phyloP scores from a whole-genome alignment of 306 rosid genomes.

The Fagus sylvatica region DNA sequence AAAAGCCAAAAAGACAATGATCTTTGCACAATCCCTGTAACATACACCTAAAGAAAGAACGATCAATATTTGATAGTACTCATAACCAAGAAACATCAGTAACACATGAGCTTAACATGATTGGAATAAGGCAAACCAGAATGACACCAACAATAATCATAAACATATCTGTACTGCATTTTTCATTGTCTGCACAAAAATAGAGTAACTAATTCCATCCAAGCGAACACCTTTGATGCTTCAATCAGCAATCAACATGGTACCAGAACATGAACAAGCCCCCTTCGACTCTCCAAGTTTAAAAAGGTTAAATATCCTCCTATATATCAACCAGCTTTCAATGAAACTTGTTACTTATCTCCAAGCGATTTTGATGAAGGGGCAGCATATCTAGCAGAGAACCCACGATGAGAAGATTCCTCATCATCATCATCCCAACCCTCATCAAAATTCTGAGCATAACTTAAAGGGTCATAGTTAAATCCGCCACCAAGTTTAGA shows the following conservation, averaged over 20 bases:
- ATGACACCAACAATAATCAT: neutral
- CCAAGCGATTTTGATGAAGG: constrained; percentile 37
- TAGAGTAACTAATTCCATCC: neutral
- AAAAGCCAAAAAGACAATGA: neutral
- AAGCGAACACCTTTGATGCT: neutral
- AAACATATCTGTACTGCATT: neutral
- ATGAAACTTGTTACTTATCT: constrained; percentile 26
- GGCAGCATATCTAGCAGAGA: constrained; percentile 67
- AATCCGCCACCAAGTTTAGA: constrained; percentile 43
- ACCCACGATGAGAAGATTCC: constrained; percentile 39
- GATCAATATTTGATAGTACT: neutral
- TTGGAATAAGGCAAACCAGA: neutral
- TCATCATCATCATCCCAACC: constrained; percentile 46
- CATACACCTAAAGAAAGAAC: neutral
- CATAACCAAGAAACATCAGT: neutral
- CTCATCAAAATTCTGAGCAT: constrained; percentile 75
- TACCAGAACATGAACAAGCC: neutral
- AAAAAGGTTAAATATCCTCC: neutral
- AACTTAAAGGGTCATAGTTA: constrained; percentile 68
- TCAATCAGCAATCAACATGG: neutral
- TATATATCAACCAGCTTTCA: neutral
- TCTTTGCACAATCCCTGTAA: neutral
- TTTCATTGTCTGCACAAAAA: neutral
- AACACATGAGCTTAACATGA: neutral
- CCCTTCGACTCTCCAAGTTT: neutral